A percentile compares a stretch with the other conserved stretches of the same genome.
phyloP scores from a whole-genome alignment of 2,329 filamentous ascomycete species.

The Curvularia hawaiiensis region DNA sequence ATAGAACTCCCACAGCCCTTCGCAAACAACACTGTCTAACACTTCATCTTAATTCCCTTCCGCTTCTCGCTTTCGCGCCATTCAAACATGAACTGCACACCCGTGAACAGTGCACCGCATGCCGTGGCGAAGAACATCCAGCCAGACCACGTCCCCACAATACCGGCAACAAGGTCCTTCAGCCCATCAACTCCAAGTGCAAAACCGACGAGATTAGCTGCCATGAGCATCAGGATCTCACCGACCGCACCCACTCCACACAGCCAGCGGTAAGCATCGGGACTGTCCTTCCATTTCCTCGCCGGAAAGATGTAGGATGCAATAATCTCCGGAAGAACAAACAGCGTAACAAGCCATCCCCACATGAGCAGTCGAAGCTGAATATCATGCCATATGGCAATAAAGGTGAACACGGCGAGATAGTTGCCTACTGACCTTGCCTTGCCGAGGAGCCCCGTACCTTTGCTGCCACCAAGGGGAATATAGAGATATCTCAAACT shows the following conservation, averaged over 20 bases:
- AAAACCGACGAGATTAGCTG: slow-evolving; percentile 92
- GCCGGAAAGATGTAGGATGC: slow-evolving; percentile 74
- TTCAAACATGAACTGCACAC: slow-evolving; percentile 96
- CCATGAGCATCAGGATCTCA: slow-evolving; percentile 95
- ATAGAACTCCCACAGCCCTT: not conserved
- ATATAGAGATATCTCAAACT: slow-evolving; percentile 92
- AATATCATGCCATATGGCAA: slow-evolving; percentile 98
- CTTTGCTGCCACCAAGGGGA: slow-evolving; percentile 75
- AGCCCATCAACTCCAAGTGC: slow-evolving; percentile 89
- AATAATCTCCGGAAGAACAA: slow-evolving; percentile 87
- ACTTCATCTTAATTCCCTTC: slow-evolving; percentile 82
- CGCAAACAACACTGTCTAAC: slow-evolving; percentile 53
- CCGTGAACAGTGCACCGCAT: slow-evolving; percentile 78
- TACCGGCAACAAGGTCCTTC: slow-evolving; percentile 73
- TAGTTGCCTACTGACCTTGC: slow-evolving; percentile 73
- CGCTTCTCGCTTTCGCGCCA: slow-evolving; percentile 83
- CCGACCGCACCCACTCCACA: slow-evolving; percentile 80
- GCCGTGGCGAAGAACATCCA: slow-evolving; percentile 73
- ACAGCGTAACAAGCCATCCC: slow-evolving; percentile 95
- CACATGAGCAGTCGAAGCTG: slow-evolving; percentile 88
- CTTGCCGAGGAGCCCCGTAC: slow-evolving; percentile 47
- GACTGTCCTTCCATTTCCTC: slow-evolving; percentile 70
- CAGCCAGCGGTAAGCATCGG: slow-evolving; percentile 77
- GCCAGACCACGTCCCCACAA: slow-evolving; percentile 78
- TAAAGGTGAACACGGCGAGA: slow-evolving; percentile 89